phyloP scores from a whole-genome alignment of 2,329 filamentous ascomycete species.

The Fusarium palustre region DNA sequence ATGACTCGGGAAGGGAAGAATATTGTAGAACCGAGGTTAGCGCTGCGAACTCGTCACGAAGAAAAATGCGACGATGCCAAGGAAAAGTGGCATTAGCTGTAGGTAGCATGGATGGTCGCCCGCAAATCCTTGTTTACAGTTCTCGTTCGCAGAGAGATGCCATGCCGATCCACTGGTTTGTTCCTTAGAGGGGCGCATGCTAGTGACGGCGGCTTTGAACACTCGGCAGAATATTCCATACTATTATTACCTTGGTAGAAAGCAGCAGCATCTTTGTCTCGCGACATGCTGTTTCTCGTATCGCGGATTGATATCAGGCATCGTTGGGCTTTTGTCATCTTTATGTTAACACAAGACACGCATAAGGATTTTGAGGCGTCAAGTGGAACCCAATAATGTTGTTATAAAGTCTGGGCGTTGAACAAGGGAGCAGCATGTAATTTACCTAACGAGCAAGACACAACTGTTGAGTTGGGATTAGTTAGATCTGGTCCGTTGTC shows the following conservation, averaged over 20 bases:
- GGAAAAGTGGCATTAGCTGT: conserved; percentile 25
- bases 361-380: conserved; percentile 18
- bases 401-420: conserved; percentile 16
- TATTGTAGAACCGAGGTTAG: conserved; percentile 21
- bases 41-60: conserved; percentile 29
- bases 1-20: conserved; percentile 14
- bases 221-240: not conserved
- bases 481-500: conserved; percentile 10
- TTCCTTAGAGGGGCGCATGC: not conserved
- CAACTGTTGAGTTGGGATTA: too few relatives aligned
- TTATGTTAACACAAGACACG: conserved; percentile 2
- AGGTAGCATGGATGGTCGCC: conserved; percentile 2
- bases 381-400: conserved; percentile 13
- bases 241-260: not conserved
- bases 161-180: not conserved
- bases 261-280: not conserved
- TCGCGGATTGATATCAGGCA: not conserved
- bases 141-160: conserved; percentile 1
- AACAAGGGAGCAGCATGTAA: conserved; percentile 31
- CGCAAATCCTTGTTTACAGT: conserved; percentile 29
- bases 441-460: conserved; percentile 26
- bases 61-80: conserved; percentile 26
- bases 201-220: not conserved
- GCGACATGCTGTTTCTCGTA: not conserved
- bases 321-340: conserved; percentile 1